Percentiles rank a stretch among this genome's conserved stretches.
Conservation (phyloP, 2,329 filamentous ascomycete species). For the Trichoderma sp. region DNA sequence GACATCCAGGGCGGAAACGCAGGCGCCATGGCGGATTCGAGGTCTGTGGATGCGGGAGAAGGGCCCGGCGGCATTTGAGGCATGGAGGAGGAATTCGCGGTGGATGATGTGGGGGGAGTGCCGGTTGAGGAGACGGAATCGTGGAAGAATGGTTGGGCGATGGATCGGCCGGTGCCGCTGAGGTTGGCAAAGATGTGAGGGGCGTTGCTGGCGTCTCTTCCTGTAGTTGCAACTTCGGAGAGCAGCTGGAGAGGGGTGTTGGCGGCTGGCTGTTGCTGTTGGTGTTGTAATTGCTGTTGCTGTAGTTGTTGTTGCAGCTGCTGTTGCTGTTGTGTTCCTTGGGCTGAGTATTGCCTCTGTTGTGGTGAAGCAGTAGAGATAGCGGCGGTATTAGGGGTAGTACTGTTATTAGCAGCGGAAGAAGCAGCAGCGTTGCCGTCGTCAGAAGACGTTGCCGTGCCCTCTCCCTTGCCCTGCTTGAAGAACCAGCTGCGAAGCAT, state of each 20-base stretch:
- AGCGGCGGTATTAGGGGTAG: not conserved
- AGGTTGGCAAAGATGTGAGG: constrained; percentile 34
- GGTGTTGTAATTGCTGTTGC: constrained; percentile 32
- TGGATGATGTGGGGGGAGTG: constrained; percentile 22
- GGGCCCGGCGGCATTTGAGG: constrained; percentile 12
- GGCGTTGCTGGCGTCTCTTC: constrained; percentile 41
- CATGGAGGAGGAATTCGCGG: not conserved
- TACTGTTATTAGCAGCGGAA: not conserved
- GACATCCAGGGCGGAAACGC: constrained; percentile 32
- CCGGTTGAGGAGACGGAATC: constrained; percentile 36
- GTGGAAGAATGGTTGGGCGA: constrained; percentile 46
- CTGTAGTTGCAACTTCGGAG: constrained; percentile 60
- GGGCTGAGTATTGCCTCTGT: not conserved
- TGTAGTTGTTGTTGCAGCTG: constrained; percentile 31
- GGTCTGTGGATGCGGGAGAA: constrained; percentile 29
- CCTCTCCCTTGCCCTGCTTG: constrained; percentile 48
- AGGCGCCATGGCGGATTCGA: constrained; percentile 37
- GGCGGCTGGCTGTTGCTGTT: constrained; percentile 37
- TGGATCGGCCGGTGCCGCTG: constrained; percentile 34
- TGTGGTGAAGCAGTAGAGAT: not conserved
- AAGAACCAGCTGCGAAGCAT: constrained; percentile 74
- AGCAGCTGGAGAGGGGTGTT: constrained; percentile 61
- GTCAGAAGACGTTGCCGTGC: not conserved
- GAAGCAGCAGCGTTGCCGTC: not conserved
- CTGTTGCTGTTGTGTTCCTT: constrained; percentile 22